Conservation (phyloP, 2,329 filamentous ascomycete species). For the Dothideomycetidae sp. region DNA sequence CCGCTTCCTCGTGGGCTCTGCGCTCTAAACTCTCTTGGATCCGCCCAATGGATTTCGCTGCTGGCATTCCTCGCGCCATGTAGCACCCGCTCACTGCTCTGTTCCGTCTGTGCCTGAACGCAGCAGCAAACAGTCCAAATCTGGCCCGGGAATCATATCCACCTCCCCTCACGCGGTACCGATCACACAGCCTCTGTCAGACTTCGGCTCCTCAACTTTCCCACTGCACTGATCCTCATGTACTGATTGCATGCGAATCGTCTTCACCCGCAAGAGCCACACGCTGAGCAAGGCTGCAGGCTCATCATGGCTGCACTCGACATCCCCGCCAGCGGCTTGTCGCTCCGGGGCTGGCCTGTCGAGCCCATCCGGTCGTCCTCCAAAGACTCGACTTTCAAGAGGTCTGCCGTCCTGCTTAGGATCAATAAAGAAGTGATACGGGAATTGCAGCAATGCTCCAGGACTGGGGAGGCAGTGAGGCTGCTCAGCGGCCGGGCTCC, state of each 20-base stretch:
- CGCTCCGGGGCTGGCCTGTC: slow-evolving; percentile 15
- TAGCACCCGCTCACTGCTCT: too few species aligned
- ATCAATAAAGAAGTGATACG: slow-evolving; percentile 20
- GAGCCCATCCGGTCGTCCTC: slow-evolving; percentile 11
- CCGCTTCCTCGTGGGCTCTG: too few species aligned
- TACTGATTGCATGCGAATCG: slow-evolving; percentile 3
- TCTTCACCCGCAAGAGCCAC: not conserved
- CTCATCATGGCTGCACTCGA: slow-evolving; percentile 13
- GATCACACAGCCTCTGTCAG: too few species aligned
- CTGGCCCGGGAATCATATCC: too few species aligned
- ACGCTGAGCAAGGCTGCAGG: slow-evolving; percentile 2
- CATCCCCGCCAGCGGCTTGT: slow-evolving; percentile 15
- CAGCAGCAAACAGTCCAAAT: too few species aligned
- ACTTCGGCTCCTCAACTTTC: too few species aligned
- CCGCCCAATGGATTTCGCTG: too few species aligned
- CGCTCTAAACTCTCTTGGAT: too few species aligned
- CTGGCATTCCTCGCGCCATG: too few species aligned
- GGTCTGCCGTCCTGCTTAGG: slow-evolving; percentile 19
- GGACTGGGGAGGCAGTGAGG: slow-evolving; percentile 18
- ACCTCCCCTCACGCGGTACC: not conserved
- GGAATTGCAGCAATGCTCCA: slow-evolving; percentile 21
- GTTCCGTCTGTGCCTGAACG: too few species aligned
- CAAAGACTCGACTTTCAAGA: slow-evolving; percentile 7
- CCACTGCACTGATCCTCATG: not conserved
- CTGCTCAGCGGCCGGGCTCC: slow-evolving; percentile 22